phyloP scores from a whole-genome alignment of 129 eudicot species.

The Artemisia annua region DNA sequence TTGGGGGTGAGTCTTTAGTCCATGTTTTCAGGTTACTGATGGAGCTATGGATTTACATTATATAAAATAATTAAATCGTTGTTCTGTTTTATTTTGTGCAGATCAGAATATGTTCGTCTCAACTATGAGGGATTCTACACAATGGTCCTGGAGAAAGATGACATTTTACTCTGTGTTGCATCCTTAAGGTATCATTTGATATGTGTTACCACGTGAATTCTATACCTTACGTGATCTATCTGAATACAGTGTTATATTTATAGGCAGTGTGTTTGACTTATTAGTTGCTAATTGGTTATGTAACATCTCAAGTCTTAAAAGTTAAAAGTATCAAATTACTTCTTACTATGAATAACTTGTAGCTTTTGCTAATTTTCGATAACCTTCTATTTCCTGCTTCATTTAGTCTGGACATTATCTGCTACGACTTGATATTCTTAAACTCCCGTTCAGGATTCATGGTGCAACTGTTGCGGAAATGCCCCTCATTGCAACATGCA shows the following conservation, averaged over 20 bases:
- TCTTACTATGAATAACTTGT: no score
- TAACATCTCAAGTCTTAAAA: neutral
- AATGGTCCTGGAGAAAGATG: conserved; percentile 84
- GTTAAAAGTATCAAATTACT: no score
- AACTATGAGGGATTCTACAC: conserved; percentile 84
- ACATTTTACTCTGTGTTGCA: conserved; percentile 68
- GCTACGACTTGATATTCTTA: neutral
- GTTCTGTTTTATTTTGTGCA: conserved; percentile 35
- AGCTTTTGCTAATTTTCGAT: neutral
- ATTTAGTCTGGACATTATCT: neutral
- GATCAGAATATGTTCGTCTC: conserved; percentile 82
- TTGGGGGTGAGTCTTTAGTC: conserved; percentile 66
- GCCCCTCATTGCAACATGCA: conserved; percentile 97
- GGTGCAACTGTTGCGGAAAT: conserved; percentile 87
- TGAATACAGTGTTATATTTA: neutral
- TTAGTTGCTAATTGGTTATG: neutral
- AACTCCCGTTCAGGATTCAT: conserved; percentile 63
- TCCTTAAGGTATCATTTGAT: conserved; percentile 63
- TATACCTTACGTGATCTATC: conserved; percentile 6
- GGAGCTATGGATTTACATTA: no score
- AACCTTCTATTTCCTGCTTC: neutral
- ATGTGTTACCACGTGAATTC: neutral
- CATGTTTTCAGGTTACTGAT: neutral
- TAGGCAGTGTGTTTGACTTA: neutral
- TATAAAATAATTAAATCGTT: neutral